Base-by-base conservation (phyloP, 768 basidiomycete species). In the Pisolithus marmoratus region DNA sequence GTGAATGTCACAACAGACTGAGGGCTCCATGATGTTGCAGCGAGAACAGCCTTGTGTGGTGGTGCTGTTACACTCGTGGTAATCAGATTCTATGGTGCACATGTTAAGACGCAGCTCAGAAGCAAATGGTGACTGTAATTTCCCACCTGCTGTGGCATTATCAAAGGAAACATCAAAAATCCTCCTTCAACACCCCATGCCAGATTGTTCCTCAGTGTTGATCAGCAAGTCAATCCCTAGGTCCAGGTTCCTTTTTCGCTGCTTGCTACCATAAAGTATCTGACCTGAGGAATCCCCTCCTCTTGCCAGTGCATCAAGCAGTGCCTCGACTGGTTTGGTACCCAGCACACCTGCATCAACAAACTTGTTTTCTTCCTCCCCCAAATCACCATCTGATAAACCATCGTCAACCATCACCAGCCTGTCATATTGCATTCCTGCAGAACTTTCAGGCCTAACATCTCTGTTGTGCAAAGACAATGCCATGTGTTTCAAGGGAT, bases 1-100 rank as follows among this genome's bases (percentile, higher is more conserved):
- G 48, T 63, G 62, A 23, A 68, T 37, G 20, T 60, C 59, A 41
- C 63, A 68, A 59, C 66, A 68, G 19, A 62, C 27, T 5, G 49
- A 8, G 9, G 60, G 53, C 8, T 31, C 15, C 1, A 19, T 8
- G 5, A 57, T 36, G 3, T n/a, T 8, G 24, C 63, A 67, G 31
- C 59, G 50, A 4, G 38, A 2, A 46, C 66, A 67, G 17, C 58
- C 55, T 6, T 34, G 29, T 2, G 38, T 19, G 14, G 26, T 15
- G 12, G 11, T 4, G 12, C 20, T n/a, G 38, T 57, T 51, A 26
- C 50, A 54, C 6, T 43, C 12, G 2, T 48, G 42, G 8, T 57
- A 46, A 45, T 54, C 54, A 7, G 40, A 38, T 34, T 42, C 56
- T 63, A 51, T 1, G 22, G 41, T 29, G 17, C 23, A 27, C 11